Conservation (phyloP, 139 green algal genomes). For the Raphidocelis subcapitata region DNA sequence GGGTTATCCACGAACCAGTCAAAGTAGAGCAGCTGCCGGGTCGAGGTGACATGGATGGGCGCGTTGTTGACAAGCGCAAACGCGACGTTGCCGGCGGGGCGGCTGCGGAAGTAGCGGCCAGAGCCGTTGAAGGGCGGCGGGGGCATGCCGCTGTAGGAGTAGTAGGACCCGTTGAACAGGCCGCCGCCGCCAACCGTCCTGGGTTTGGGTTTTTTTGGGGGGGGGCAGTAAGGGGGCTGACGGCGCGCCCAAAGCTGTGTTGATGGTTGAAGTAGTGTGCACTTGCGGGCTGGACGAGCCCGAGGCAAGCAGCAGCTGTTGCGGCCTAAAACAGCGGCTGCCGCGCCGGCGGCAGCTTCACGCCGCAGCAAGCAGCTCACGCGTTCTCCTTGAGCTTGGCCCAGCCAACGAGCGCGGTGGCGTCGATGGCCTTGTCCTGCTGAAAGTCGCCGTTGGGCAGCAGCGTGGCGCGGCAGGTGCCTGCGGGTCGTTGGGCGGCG, state of each 20-base stretch:
- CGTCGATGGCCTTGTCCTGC: not conserved
- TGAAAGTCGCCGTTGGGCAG: constrained; percentile 31
- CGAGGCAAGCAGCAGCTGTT: too few species aligned
- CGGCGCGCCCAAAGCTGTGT: too few species aligned
- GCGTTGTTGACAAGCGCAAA: constrained; percentile 21
- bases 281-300: too few species aligned
- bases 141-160: not conserved
- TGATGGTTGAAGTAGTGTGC: too few species aligned
- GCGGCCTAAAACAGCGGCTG: too few species aligned
- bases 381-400: constrained; percentile 29
- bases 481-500: not conserved
- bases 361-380: too few species aligned
- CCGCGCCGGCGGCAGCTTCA: too few species aligned
- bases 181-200: constrained; percentile 12
- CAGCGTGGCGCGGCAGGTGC: constrained; percentile 9
- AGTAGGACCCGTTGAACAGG: constrained; percentile 1
- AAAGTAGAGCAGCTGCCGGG: constrained; percentile 21
- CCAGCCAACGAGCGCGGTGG: constrained; percentile 17
- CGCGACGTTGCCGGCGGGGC: constrained; percentile 11
- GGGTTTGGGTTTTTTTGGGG: too few species aligned
- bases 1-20: constrained; percentile 33
- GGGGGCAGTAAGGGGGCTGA: too few species aligned
- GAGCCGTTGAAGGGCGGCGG: constrained; percentile 16
- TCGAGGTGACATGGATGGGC: constrained; percentile 15
- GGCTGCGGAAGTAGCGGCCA: constrained; percentile 18